A percentile compares a stretch with the other conserved stretches of the same genome.
These are phyloP conservation scores for Amphicarpaea edgeworthii DNA, from an alignment of 306 rosid species.

Conservation along the genomic window DNA sequence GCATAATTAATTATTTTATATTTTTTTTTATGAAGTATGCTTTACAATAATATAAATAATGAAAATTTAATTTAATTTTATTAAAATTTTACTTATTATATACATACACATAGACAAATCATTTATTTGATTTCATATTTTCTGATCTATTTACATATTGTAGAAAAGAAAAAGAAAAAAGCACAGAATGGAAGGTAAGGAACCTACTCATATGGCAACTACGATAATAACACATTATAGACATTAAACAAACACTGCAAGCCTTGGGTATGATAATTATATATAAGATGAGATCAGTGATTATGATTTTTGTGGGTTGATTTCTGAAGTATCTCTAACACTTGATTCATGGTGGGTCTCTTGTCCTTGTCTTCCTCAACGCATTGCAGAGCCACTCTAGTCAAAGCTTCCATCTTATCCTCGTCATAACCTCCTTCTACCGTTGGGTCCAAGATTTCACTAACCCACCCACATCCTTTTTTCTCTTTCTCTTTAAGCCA, in stretches of 20 bases:
- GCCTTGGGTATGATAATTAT: neutral
- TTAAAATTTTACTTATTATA: too few species aligned
- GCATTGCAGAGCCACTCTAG: conserved; percentile 56
- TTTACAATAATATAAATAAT: too few species aligned
- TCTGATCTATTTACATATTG: too few species aligned
- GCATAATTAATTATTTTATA: too few species aligned
- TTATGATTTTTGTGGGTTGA: neutral
- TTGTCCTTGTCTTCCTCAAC: conserved; percentile 58
- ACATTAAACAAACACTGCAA: neutral
- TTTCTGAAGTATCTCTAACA: conserved; percentile 51
- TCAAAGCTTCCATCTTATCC: conserved; percentile 50
- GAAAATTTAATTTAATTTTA: too few species aligned
- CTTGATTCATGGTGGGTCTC: conserved; percentile 69
- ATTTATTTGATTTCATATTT: too few species aligned
- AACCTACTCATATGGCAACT: too few species aligned
- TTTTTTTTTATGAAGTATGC: too few species aligned
- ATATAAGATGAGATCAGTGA: neutral
- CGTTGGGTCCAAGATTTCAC: conserved; percentile 50
- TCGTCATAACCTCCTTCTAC: conserved; percentile 46
- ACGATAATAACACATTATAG: too few species aligned
- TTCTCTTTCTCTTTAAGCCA: conserved; percentile 54
- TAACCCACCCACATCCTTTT: conserved; percentile 25
- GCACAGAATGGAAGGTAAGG: too few species aligned
- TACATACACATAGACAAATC: too few species aligned
- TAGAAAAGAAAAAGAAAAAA: too few species aligned